Percentiles rank a stretch among this genome's conserved stretches.
These are phyloP conservation scores for Tremella mesenterica DNA, from an alignment of 768 basidiomycete species.

Conservation along the genomic window DNA sequence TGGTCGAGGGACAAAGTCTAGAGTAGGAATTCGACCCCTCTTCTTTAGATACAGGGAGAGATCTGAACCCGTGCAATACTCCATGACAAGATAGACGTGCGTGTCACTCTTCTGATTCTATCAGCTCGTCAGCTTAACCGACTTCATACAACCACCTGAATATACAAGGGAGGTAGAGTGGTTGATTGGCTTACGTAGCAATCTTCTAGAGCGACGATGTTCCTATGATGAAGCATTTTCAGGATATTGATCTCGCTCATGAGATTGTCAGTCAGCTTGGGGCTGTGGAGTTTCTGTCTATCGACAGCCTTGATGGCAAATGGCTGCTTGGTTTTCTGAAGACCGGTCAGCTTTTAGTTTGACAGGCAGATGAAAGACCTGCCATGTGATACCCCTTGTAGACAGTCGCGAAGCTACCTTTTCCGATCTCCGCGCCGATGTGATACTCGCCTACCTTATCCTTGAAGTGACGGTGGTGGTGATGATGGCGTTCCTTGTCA, in stretches of 20 bases:
- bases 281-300: slow-evolving; percentile 69
- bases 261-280: slow-evolving; percentile 96
- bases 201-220: slow-evolving; percentile 86
- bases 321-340: slow-evolving; percentile 62
- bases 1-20: slow-evolving; percentile 64
- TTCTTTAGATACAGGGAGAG: slow-evolving; percentile 95
- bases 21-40: slow-evolving; percentile 80
- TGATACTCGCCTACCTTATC: slow-evolving; percentile 45
- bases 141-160: neutral
- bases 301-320: slow-evolving; percentile 95
- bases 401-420: slow-evolving; percentile 90
- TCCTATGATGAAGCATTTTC: slow-evolving; percentile 81
- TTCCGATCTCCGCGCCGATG: slow-evolving; percentile 47
- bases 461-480: slow-evolving; percentile 12
- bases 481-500: slow-evolving; percentile 2
- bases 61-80: slow-evolving; percentile 92
- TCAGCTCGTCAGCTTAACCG: slow-evolving; percentile 3
- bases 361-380: slow-evolving; percentile 31
- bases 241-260: slow-evolving; percentile 96
- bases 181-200: slow-evolving; percentile 60
- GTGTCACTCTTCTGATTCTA: slow-evolving; percentile 48
- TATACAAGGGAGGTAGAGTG: neutral
- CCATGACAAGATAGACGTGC: slow-evolving; percentile 83
- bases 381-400: slow-evolving; percentile 89
- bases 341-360: neutral